phyloP scores from a whole-genome alignment of 2,329 filamentous ascomycete species.

The Diaporthe nobilis region DNA sequence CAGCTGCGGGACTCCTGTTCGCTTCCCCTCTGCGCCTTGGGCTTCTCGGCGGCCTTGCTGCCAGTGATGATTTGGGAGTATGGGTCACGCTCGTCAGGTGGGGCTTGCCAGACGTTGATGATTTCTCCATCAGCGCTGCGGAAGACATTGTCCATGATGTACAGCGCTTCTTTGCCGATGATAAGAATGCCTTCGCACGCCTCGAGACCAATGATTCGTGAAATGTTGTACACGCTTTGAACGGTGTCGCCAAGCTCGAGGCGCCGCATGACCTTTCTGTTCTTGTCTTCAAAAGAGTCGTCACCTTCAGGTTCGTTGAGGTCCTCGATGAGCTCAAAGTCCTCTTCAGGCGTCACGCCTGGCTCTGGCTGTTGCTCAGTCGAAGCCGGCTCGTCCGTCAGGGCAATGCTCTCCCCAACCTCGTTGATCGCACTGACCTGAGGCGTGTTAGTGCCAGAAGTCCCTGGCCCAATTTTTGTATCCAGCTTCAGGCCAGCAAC shows the following conservation, averaged over 20 bases:
- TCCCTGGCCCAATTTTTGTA: conserved; percentile 49
- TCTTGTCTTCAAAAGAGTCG: conserved; percentile 94
- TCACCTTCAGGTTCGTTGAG: conserved; percentile 85
- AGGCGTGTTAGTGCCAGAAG: conserved; percentile 33
- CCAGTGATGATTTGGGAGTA: conserved; percentile 95
- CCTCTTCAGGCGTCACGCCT: conserved; percentile 77
- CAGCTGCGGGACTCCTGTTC: conserved; percentile 91
- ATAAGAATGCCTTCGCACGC: conserved; percentile 95
- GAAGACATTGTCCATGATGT: conserved; percentile 97
- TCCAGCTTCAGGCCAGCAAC: conserved; percentile 41
- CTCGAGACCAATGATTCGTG: conserved; percentile 92
- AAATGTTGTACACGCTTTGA: conserved; percentile 95
- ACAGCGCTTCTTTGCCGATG: conserved; percentile 90
- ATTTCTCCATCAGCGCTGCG: conserved; percentile 96
- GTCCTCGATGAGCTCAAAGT: conserved; percentile 96
- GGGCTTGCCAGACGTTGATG: conserved; percentile 95
- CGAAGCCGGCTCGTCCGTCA: conserved; percentile 45
- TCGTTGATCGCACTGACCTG: conserved; percentile 36
- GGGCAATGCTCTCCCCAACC: conserved; percentile 39
- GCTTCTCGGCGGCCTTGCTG: conserved; percentile 71
- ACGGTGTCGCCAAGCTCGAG: conserved; percentile 92
- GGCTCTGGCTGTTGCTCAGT: conserved; percentile 48
- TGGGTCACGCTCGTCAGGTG: conserved; percentile 90
- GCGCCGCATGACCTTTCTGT: conserved; percentile 96
- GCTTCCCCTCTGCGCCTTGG: conserved; percentile 61